These are phyloP conservation scores for Aquilaria agallochum DNA, from an alignment of 441 rosid genomes.

Conservation along the genomic window DNA sequence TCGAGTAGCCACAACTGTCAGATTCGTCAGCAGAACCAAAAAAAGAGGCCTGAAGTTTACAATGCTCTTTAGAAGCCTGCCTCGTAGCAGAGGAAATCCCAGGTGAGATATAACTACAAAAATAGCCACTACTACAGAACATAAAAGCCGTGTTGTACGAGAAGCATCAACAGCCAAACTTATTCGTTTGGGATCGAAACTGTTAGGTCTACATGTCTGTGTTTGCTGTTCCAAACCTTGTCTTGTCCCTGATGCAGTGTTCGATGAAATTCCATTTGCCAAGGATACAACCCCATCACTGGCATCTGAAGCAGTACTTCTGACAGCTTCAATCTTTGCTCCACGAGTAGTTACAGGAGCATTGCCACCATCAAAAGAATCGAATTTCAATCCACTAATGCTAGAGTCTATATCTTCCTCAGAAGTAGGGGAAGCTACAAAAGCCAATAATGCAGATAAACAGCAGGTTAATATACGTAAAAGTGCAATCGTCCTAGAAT, in stretches of 20 bases:
- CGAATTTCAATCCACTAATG: no score
- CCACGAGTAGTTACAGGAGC: no score
- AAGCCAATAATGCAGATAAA: no score
- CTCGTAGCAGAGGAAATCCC: conserved; percentile 52
- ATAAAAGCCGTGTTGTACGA: conserved; percentile 36
- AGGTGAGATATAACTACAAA: conserved; percentile 44
- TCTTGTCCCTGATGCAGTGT: conserved; percentile 20
- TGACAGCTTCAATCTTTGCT: no score
- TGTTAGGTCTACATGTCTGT: conserved; percentile 9
- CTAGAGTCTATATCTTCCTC: no score
- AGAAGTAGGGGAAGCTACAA: no score
- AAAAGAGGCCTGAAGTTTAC: conserved; percentile 64
- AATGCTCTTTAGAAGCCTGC: conserved; percentile 27
- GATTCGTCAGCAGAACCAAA: conserved; percentile 53
- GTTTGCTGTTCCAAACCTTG: conserved; percentile 19
- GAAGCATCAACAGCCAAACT: conserved; percentile 57
- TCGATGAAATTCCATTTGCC: conserved; percentile 27
- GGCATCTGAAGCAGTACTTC: conserved; percentile 19
- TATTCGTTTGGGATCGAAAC: conserved; percentile 44
- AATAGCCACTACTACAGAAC: conserved; percentile 44
- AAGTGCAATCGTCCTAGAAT: no score
- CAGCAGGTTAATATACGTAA: no score
- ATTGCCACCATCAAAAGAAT: no score
- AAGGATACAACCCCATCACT: conserved; percentile 13
- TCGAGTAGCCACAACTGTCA: conserved; percentile 42